Percentiles rank a stretch among this genome's conserved stretches.
These are phyloP conservation scores for Clonostachys rosea DNA, from an alignment of 2,329 filamentous ascomycete genomes.

Conservation along the genomic window DNA sequence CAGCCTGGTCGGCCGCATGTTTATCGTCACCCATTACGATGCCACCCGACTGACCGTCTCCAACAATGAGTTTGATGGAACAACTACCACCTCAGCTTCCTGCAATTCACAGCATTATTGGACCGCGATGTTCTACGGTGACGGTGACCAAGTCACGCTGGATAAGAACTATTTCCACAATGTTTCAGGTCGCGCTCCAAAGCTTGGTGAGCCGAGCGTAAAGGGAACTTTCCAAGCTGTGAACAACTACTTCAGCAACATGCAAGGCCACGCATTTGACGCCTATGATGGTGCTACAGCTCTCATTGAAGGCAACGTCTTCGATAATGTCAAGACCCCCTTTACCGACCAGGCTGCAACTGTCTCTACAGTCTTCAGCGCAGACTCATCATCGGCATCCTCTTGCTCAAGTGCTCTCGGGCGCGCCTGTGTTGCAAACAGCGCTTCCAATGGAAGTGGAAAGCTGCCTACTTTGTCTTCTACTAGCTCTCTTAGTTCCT, in stretches of 20 bases:
- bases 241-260: conserved; percentile 58
- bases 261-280: conserved; percentile 54
- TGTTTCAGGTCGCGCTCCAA: conserved; percentile 50
- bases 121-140: conserved; percentile 52
- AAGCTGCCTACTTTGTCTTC: conserved; percentile 11
- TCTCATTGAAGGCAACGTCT: conserved; percentile 53
- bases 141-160: conserved; percentile 48
- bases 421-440: not conserved
- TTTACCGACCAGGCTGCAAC: conserved; percentile 11
- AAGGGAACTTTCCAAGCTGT: conserved; percentile 52
- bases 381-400: conserved; percentile 6
- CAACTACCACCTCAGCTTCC: conserved; percentile 46
- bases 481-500: conserved; percentile 9
- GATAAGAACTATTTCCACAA: conserved; percentile 59
- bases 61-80: conserved; percentile 55
- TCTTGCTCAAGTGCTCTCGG: conserved; percentile 1
- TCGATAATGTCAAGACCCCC: conserved; percentile 44
- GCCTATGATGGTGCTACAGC: conserved; percentile 34
- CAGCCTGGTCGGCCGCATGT: conserved; percentile 1
- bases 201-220: conserved; percentile 49
- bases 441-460: conserved; percentile 5
- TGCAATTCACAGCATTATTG: conserved; percentile 58
- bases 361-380: conserved; percentile 7
- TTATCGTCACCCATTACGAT: conserved; percentile 41
- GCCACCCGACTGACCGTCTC: conserved; percentile 54